phyloP scores from a whole-genome alignment of 768 basidiomycete species.

The Pholiota molesta region DNA sequence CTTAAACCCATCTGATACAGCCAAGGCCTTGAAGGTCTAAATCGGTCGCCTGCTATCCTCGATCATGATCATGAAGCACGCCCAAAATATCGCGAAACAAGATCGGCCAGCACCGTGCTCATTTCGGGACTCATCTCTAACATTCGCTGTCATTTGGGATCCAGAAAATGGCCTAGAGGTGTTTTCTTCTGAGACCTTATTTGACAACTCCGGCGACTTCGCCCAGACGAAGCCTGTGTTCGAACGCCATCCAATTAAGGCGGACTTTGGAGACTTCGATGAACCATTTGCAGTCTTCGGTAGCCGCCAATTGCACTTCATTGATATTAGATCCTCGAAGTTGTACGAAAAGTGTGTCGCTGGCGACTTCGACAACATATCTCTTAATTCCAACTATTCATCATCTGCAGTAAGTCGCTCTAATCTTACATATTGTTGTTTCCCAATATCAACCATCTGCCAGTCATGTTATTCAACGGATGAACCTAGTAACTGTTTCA shows the following conservation, averaged over 20 bases:
- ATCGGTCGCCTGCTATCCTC: background rate
- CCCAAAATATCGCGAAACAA: background rate
- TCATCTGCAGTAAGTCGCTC: constrained; percentile 3
- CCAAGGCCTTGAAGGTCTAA: background rate
- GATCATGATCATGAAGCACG: background rate
- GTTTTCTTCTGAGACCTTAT: constrained; percentile 14
- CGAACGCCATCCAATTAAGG: background rate
- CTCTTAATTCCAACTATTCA: background rate
- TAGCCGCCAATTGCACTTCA: constrained; percentile 16
- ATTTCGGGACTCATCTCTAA: constrained; percentile 9
- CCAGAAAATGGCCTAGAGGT: constrained; percentile 19
- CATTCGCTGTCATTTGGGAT: constrained; percentile 23
- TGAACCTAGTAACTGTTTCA: no score
- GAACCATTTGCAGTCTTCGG: constrained; percentile 21
- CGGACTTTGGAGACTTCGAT: background rate
- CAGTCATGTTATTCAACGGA: background rate
- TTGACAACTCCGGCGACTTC: background rate
- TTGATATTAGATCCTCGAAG: constrained; percentile 15
- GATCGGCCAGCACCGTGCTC: background rate
- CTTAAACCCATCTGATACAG: background rate
- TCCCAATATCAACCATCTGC: background rate
- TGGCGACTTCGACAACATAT: background rate
- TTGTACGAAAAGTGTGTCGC: constrained; percentile 13
- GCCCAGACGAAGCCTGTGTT: background rate
- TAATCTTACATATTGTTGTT: background rate